Percentiles rank a stretch among this genome's conserved stretches.
Evolutionary conservation across 139 green algal genomes (phyloP).

Genomic region (Micractinium sp.): DNA sequence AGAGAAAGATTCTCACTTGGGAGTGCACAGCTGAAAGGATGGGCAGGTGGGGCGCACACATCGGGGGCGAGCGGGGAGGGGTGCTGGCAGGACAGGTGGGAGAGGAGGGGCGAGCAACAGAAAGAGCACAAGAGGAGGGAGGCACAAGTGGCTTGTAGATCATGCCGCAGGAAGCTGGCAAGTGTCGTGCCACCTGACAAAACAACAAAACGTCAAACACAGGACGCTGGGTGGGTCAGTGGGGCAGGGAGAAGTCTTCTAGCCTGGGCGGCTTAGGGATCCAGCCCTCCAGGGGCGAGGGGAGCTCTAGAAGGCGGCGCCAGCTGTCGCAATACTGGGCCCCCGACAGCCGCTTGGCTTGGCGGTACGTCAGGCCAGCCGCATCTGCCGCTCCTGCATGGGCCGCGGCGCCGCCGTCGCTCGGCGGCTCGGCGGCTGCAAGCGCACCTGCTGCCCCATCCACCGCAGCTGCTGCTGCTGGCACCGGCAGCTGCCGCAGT

Average conservation of each 20-base stretch:
- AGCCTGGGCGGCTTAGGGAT: conserved; percentile 38
- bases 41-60: no score
- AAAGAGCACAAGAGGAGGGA: no score
- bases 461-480: not conserved
- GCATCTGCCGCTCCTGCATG: not conserved
- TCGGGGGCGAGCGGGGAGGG: no score
- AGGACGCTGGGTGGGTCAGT: not conserved
- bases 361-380: not conserved
- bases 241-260: not conserved
- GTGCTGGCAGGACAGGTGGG: no score
- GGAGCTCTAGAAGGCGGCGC: not conserved
- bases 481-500: not conserved
- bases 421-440: not conserved
- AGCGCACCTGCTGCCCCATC: not conserved
- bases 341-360: conserved; percentile 16
- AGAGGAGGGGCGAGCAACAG: no score
- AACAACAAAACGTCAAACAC: not conserved
- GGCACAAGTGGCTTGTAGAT: no score
- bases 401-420: not conserved
- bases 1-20: no score
- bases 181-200: not conserved
- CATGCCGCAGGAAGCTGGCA: no score
- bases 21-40: no score
- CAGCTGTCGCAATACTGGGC: not conserved
- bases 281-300: conserved; percentile 24